phyloP scores from a whole-genome alignment of 257 asterid genomes.

The Solanum phureja region DNA sequence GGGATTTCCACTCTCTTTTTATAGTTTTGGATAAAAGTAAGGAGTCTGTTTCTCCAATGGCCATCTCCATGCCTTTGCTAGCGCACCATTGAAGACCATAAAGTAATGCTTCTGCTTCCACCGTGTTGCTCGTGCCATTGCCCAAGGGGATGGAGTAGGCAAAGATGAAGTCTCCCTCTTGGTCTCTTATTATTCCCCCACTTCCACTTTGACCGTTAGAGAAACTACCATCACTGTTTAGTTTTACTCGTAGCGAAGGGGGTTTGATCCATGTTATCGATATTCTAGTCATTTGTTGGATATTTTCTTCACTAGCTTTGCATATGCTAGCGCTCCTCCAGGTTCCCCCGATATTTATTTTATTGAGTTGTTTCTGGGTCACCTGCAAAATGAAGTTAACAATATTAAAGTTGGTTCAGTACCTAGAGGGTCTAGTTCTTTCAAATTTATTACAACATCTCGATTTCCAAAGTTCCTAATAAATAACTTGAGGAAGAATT shows the following conservation, averaged over 20 bases:
- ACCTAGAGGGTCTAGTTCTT: neutral
- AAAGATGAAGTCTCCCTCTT: neutral
- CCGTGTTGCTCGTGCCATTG: neutral
- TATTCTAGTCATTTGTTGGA: neutral
- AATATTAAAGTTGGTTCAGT: too few species aligned
- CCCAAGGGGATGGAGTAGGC: neutral
- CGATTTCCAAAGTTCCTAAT: neutral
- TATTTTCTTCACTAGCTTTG: neutral
- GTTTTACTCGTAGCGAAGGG: neutral
- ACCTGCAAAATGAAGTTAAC: neutral
- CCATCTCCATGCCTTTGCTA: neutral
- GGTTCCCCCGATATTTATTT: too few species aligned
- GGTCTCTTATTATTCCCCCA: neutral
- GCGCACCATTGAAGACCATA: neutral
- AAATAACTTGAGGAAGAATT: too few species aligned
- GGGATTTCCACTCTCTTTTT: neutral
- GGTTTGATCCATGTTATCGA: neutral
- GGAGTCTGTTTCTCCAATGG: neutral
- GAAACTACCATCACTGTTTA: neutral
- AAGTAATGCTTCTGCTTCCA: neutral
- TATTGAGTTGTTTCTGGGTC: too few species aligned
- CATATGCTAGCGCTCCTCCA: neutral
- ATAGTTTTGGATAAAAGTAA: neutral
- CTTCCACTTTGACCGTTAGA: neutral
- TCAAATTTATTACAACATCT: neutral